phyloP scores from a whole-genome alignment of 495 filamentous ascomycete genomes.

The Tuber calosporum region DNA sequence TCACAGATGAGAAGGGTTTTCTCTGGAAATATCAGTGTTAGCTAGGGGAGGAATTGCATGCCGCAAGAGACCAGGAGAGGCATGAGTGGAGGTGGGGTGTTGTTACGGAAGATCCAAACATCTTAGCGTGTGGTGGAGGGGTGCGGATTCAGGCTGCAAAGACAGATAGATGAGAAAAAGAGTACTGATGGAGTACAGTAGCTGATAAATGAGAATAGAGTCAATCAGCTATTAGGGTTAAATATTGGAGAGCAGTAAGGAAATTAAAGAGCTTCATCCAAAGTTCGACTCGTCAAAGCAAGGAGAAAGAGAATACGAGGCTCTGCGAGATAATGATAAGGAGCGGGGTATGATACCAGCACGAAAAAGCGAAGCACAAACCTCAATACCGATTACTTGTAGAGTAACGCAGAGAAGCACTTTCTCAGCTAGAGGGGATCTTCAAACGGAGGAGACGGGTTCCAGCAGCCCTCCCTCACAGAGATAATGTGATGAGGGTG shows the following conservation, averaged over 20 bases:
- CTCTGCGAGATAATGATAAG: not conserved
- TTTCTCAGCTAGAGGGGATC: not conserved
- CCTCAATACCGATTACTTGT: not conserved
- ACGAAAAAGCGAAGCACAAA: not conserved
- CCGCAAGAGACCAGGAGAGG: not conserved
- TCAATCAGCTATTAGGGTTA: not conserved
- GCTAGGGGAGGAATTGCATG: not conserved
- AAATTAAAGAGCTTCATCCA: not conserved
- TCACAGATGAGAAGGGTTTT: slow-evolving; percentile 91
- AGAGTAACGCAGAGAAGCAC: not conserved
- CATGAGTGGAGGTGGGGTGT: not conserved
- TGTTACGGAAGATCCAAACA: slow-evolving; percentile 37
- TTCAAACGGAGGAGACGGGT: not conserved
- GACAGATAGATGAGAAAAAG: not conserved
- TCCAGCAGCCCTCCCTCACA: not conserved
- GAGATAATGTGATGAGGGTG: not conserved
- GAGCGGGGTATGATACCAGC: not conserved
- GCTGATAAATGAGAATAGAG: not conserved
- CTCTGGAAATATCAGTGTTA: slow-evolving; percentile 48
- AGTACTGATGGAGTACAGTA: not conserved
- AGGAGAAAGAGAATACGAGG: not conserved
- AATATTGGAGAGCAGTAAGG: not conserved
- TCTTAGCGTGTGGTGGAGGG: slow-evolving; percentile 5
- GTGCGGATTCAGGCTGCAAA: not conserved
- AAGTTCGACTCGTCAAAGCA: not conserved